Conservation (phyloP, 805 yeast genomes). For the Kazachstania viticola region DNA sequence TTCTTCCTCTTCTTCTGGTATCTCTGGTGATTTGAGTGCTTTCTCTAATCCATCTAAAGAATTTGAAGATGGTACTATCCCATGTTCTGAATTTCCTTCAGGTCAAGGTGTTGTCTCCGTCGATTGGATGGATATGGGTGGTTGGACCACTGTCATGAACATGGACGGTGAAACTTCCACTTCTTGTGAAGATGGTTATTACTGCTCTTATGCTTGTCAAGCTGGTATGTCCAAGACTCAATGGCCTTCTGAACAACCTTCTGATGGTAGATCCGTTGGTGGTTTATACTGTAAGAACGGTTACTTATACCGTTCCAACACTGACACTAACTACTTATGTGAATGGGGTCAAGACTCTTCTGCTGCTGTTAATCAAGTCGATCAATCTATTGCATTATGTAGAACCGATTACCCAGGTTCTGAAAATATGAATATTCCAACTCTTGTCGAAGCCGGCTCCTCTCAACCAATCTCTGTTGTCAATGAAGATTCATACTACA, state of each 20-base stretch:
- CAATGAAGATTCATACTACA: constrained; percentile 65
- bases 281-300: constrained; percentile 84
- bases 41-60: constrained; percentile 45
- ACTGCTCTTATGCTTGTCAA: constrained; percentile 97
- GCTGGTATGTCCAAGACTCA: constrained; percentile 99
- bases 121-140: constrained; percentile 42
- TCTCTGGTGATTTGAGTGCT: constrained; percentile 48
- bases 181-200: constrained; percentile 75
- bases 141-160: constrained; percentile 36
- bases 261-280: constrained; percentile 88
- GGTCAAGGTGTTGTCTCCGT: constrained; percentile 64
- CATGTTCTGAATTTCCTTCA: constrained; percentile 59
- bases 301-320: constrained; percentile 72
- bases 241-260: constrained; percentile 87
- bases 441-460: constrained; percentile 62
- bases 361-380: constrained; percentile 37
- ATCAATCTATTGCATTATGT: constrained; percentile 80
- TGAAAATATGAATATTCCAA: constrained; percentile 96
- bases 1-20: constrained; percentile 26
- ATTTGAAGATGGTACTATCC: constrained; percentile 60
- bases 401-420: constrained; percentile 99
- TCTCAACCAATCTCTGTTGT: constrained; percentile 67
- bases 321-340: constrained; percentile 61
- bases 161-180: constrained; percentile 50
- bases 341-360: constrained; percentile 79